Base-by-base conservation (phyloP, 1,284 basidiomycete species). In the Rhodotorula sp. region DNA sequence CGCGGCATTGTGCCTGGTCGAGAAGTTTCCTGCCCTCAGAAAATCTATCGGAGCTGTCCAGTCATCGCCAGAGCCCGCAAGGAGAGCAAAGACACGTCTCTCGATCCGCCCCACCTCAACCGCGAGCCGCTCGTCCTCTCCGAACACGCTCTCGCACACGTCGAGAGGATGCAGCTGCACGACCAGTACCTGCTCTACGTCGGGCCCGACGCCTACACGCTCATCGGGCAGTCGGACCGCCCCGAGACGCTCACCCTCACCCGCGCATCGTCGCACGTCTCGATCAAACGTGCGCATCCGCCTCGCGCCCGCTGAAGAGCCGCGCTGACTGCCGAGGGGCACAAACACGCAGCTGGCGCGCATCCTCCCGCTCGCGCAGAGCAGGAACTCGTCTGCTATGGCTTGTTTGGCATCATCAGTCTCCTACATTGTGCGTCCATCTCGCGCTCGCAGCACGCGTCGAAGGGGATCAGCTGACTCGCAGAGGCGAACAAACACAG, bases 361-460 rank as follows among this genome's bases (percentile, higher is more conserved):
- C 69, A 78, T 25, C 80, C 82, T 16, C 84, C 83, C 0, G 74
- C 81, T 8, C 81, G 81, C 1, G 77, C 80, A 17, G 84, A 84
- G 55, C 82, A 82, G 76, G 82, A 84, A 50, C 81, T 83, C 49
- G 82, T 82, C n/a, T 83, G 84, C 66, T 93, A 92, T 82, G 94
- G 93, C 66, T 90, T 97, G 75, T 84, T 93, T 64, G 94, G 93
- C 66, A 85, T 93, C 79, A 89, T 97, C 77, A 90, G 90, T 25
- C 84, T 97, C 68, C 87, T 91, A n/a, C 85, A 91, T 72, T 91
- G 93, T 95, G 80, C 13, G 16, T 41, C 14, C n/a, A 44, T 53
- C 52, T 53, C 53, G 17, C 21, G 14, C 25, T 27, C 25, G 9
- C 34, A 17, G 52, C 21, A 10, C 14, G 21, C 34, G 34, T 34